phyloP scores from a whole-genome alignment of 2,329 filamentous ascomycete genomes.

The Didymella segeticola region DNA sequence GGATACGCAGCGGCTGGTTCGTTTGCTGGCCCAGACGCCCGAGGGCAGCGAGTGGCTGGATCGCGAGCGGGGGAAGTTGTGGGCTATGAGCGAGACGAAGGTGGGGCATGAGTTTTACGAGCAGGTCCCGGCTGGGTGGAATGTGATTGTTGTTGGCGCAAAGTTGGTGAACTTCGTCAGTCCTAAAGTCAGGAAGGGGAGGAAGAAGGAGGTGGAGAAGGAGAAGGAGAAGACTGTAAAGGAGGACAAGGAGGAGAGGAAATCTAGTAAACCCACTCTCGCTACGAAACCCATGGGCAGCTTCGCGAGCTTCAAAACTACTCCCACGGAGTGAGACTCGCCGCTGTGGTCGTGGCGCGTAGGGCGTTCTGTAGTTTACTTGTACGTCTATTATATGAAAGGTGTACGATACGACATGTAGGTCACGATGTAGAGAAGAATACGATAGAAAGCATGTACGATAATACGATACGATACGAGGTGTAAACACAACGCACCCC shows the following conservation, averaged over 20 bases:
- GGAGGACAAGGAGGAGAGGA: not conserved
- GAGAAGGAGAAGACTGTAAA: not conserved
- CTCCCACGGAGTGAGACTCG: no score
- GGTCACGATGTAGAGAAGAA: no score
- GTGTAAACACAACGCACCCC: no score
- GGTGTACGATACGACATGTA: no score
- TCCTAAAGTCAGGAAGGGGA: not conserved
- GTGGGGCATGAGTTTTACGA: conserved; percentile 9
- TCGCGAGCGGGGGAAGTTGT: conserved; percentile 44
- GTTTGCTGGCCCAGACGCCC: conserved; percentile 65
- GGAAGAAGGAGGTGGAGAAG: not conserved
- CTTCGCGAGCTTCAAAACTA: no score
- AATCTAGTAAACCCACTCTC: not conserved
- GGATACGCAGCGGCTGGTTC: conserved; percentile 62
- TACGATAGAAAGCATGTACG: no score
- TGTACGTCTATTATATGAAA: no score
- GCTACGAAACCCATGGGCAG: not conserved
- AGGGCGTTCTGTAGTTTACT: no score
- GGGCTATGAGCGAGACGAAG: conserved; percentile 25
- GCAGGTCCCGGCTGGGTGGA: conserved; percentile 42
- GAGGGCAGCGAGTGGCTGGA: conserved; percentile 64
- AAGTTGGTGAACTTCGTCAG: conserved; percentile 76
- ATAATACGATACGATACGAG: no score
- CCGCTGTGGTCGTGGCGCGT: no score
- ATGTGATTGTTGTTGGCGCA: conserved; percentile 71